Evolutionary conservation across 768 basidiomycete genomes (phyloP), one percentile per base, ranked within the genome.

Genomic region (Lepiota brunneoincarnata): DNA sequence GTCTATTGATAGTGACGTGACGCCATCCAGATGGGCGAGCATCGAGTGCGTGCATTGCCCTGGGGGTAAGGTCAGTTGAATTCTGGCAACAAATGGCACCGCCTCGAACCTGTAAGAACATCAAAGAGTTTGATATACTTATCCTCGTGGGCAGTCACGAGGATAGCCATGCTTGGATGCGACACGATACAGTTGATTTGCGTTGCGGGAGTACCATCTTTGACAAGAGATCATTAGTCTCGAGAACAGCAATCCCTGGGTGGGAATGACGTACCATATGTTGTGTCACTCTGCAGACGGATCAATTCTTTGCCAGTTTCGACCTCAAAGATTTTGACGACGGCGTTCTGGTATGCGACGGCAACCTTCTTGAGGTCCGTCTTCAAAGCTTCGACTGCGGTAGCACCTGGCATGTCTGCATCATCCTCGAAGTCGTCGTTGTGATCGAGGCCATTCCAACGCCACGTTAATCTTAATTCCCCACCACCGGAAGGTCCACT

Each of bases 101-200:
- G 20, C 2, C 11, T 24, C 86, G 55, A 53, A 93, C 93, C 91
- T 58, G 89, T 89, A 28, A 73, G 71, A 47, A 91, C 79, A 69
- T 97, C 93, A 69, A 91, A 97, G 40, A 98, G 82, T 31, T 92
- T 81, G 62, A 98, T 91, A 64, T 84, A 86, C 62, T 92, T 95
- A 74, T 98, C 95, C 71, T 98, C 96, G 66, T 95, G 91, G 0
- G 86, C 97, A 21, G 91, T 89, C 4, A 96, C 84, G 37, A 98
- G 80, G 20, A 95, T 73, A 4, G 91, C 82, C 81, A 92, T 85
- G 2, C 91, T 93, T 6, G 93, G 93, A 74, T 97, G 93, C 36
- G 93, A 93, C 26, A 83, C 84, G 56, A 96, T 83, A 55, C 84
- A 79, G 69, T 94, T 97, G 58, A 92, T 86, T 66, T 94, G 93